phyloP scores from a whole-genome alignment of 257 asterid genomes.

The Primulina tabacum region DNA sequence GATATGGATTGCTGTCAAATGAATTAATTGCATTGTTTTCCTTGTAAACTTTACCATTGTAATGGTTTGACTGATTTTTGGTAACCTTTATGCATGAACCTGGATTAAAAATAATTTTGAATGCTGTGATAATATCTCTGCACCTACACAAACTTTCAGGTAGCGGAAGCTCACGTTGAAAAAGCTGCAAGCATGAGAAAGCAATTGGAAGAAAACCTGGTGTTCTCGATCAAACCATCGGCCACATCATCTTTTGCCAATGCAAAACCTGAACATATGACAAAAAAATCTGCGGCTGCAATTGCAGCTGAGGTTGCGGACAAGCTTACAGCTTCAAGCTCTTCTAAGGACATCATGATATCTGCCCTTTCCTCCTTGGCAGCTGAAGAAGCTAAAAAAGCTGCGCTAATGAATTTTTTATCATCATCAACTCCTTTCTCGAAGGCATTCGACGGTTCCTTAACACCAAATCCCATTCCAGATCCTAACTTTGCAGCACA shows the following conservation, averaged over 20 bases:
- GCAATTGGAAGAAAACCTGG: constrained; percentile 49
- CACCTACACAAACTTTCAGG: constrained; percentile 41
- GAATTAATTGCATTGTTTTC: not conserved
- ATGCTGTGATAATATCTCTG: constrained; percentile 4
- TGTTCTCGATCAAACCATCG: constrained; percentile 39
- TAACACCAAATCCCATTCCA: constrained; percentile 35
- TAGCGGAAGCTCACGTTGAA: constrained; percentile 72
- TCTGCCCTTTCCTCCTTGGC: constrained; percentile 88
- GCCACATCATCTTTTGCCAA: constrained; percentile 28
- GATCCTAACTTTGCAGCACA: constrained; percentile 43
- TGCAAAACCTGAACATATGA: constrained; percentile 34
- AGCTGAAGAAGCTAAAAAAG: constrained; percentile 81
- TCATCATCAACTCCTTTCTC: constrained; percentile 42
- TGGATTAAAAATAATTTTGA: constrained; percentile 1
- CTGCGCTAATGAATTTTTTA: constrained; percentile 53
- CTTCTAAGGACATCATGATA: constrained; percentile 82
- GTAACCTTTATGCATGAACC: not conserved
- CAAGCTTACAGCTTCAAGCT: constrained; percentile 79
- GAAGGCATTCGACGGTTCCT: no score
- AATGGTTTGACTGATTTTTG: not conserved
- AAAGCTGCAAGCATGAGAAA: constrained; percentile 58
- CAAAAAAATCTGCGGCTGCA: constrained; percentile 67
- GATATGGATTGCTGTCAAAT: not conserved
- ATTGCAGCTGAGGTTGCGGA: constrained; percentile 92
- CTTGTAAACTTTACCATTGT: not conserved